These are phyloP conservation scores for Suillus subaureus DNA, from an alignment of 768 basidiomycete species.

Conservation along the genomic window DNA sequence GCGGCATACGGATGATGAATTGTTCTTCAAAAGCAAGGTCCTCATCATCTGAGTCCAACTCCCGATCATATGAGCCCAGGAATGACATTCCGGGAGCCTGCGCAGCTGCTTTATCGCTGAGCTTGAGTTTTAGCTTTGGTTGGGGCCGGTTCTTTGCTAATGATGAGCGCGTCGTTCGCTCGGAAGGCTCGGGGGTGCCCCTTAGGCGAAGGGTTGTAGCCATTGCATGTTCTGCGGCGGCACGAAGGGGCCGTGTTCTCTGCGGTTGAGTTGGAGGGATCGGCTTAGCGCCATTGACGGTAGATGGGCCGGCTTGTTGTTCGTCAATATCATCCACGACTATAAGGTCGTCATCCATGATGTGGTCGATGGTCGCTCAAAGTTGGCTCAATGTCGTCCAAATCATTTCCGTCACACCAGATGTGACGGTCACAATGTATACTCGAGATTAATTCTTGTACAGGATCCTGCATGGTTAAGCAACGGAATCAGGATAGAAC, in stretches of 20 bases:
- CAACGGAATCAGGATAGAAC: neutral
- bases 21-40: constrained; percentile 97
- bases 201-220: constrained; percentile 37
- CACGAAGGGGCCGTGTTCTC: constrained; percentile 35
- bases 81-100: constrained; percentile 87
- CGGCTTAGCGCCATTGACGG: constrained; percentile 26
- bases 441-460: neutral
- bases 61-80: constrained; percentile 89
- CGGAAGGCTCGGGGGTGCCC: constrained; percentile 34
- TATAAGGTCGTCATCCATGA: constrained; percentile 64
- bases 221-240: constrained; percentile 37
- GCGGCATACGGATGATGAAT: constrained; percentile 88
- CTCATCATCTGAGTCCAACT: constrained; percentile 94
- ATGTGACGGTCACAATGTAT: neutral
- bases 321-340: constrained; percentile 61
- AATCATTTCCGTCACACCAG: neutral
- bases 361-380: constrained; percentile 9
- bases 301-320: constrained; percentile 40
- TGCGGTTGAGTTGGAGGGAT: constrained; percentile 19
- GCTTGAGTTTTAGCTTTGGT: constrained; percentile 86
- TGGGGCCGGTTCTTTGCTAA: constrained; percentile 49
- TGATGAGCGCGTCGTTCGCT: constrained; percentile 62
- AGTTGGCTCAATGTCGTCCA: neutral
- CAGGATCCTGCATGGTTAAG: neutral
- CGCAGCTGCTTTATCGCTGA: constrained; percentile 80